Evolutionary conservation across 306 rosid genomes (phyloP).

Genomic region (Sindora glabra): DNA sequence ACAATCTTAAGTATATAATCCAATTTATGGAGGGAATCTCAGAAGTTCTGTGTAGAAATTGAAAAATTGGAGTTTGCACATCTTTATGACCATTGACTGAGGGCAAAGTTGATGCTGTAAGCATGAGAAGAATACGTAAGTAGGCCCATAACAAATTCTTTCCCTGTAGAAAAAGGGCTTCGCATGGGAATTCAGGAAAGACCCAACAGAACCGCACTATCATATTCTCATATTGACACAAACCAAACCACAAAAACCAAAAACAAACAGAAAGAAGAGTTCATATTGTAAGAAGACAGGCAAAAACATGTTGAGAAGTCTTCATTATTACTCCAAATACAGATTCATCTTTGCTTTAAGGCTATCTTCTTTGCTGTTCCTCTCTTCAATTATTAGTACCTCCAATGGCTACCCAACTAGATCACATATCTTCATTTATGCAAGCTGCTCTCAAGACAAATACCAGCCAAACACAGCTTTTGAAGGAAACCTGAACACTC

Average conservation of each 20-base stretch:
- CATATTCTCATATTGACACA: constrained; percentile 20
- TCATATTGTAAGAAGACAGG: background rate
- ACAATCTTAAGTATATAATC: background rate
- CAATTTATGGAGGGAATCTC: background rate
- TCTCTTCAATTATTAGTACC: constrained; percentile 18
- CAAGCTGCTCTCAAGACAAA: constrained; percentile 79
- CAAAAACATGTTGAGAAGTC: constrained; percentile 34
- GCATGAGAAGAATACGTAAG: constrained; percentile 6
- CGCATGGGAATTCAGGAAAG: constrained; percentile 14
- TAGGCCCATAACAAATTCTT: constrained; percentile 2
- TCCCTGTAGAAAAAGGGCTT: constrained; percentile 3
- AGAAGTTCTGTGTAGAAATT: background rate
- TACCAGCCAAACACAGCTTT: constrained; percentile 63
- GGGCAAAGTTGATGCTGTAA: too few relatives aligned
- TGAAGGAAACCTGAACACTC: constrained; percentile 55
- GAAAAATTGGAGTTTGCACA: background rate
- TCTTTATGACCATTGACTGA: constrained; percentile 8
- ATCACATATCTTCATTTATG: constrained; percentile 60
- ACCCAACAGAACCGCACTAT: constrained; percentile 13
- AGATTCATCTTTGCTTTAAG: constrained; percentile 26
- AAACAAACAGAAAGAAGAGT: constrained; percentile 16
- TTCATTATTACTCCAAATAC: constrained; percentile 35
- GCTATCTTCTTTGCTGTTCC: constrained; percentile 30
- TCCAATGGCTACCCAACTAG: constrained; percentile 39
- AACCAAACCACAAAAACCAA: constrained; percentile 24